phyloP scores from a whole-genome alignment of 2,329 filamentous ascomycete species.

The Neodidymelliopsis sp. region DNA sequence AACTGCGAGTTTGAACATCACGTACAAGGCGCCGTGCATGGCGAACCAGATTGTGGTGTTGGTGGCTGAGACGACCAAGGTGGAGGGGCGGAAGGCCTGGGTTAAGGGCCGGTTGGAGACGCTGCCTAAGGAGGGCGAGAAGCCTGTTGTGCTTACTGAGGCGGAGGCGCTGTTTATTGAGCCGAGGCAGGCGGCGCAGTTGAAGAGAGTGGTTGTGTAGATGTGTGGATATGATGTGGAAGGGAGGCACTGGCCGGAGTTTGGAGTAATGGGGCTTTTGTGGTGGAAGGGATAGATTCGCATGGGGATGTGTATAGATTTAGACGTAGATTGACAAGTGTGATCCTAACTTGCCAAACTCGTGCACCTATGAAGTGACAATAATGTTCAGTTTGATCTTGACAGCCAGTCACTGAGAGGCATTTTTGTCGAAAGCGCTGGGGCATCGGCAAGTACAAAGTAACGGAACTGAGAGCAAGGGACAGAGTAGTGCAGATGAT shows the following conservation, averaged over 20 bases:
- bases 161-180: slow-evolving; percentile 89
- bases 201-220: slow-evolving; percentile 40
- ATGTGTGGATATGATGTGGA: neutral
- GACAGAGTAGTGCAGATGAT: too few species aligned
- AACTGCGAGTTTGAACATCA: slow-evolving; percentile 82
- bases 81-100: slow-evolving; percentile 94
- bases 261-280: slow-evolving; percentile 3
- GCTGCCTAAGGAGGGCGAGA: slow-evolving; percentile 71
- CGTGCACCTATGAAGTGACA: too few species aligned
- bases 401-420: too few species aligned
- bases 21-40: slow-evolving; percentile 82
- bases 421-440: too few species aligned
- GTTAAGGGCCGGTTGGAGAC: slow-evolving; percentile 88
- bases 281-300: neutral
- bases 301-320: neutral
- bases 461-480: too few species aligned
- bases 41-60: slow-evolving; percentile 81
- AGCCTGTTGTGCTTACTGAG: slow-evolving; percentile 75
- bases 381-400: too few species aligned
- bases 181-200: slow-evolving; percentile 75
- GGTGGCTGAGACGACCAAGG: slow-evolving; percentile 78
- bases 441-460: too few species aligned
- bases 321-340: too few species aligned
- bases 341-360: too few species aligned
- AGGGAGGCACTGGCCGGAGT: slow-evolving; percentile 3